These are phyloP conservation scores for Boletus eberwhitei DNA, from an alignment of 768 basidiomycete genomes.

Conservation along the genomic window DNA sequence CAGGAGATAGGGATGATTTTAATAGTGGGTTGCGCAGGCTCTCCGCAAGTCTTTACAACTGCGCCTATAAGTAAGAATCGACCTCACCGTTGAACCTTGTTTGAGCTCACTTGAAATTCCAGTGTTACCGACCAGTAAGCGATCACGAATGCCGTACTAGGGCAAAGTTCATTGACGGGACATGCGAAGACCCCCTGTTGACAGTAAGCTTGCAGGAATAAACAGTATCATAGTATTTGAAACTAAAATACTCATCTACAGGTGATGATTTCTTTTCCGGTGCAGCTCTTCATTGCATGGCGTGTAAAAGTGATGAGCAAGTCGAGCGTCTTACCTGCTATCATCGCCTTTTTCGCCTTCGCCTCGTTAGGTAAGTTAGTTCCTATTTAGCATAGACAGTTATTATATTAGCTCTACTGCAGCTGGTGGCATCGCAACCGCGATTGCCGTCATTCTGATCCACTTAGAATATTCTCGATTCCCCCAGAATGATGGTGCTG, in stretches of 20 bases:
- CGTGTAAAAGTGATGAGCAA: constrained; percentile 36
- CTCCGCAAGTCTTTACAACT: neutral
- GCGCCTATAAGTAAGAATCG: constrained; percentile 1
- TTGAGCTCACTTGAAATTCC: constrained; percentile 4
- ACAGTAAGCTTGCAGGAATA: constrained; percentile 32
- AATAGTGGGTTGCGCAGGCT: constrained; percentile 30
- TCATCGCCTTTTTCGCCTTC: constrained; percentile 20
- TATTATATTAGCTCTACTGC: neutral
- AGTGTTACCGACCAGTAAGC: constrained; percentile 17
- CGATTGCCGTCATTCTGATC: constrained; percentile 30
- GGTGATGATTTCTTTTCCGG: constrained; percentile 43
- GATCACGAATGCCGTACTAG: neutral
- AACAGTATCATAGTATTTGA: neutral
- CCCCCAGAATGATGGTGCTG: constrained; percentile 31
- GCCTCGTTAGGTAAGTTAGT: constrained; percentile 6
- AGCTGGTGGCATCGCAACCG: constrained; percentile 37
- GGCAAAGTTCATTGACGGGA: neutral
- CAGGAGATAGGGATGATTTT: neutral
- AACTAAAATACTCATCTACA: constrained; percentile 10
- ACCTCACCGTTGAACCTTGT: constrained; percentile 12
- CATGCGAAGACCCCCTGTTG: constrained; percentile 39
- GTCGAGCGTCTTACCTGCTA: constrained; percentile 23
- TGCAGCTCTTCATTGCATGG: constrained; percentile 49
- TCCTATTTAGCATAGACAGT: no score
- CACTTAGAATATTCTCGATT: constrained; percentile 33